Base-by-base conservation (phyloP, 768 basidiomycete species). In the Leccinum subtestaceum region DNA sequence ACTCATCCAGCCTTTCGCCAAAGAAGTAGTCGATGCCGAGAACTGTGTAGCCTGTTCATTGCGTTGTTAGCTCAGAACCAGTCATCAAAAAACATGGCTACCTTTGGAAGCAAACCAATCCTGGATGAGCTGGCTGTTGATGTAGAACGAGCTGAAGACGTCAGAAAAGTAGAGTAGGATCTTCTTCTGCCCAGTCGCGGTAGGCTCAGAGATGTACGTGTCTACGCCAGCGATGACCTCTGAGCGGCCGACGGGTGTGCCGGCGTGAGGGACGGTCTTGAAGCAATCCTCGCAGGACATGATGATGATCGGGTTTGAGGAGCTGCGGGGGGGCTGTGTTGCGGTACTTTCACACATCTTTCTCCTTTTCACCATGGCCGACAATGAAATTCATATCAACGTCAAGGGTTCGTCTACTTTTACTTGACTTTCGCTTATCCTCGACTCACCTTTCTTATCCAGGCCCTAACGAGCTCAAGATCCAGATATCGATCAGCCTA, bases 391-490 rank as follows among this genome's bases (percentile, higher is more conserved):
- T 54, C 81, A 81, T 61, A 85, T 88, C 65, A 85, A 85, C 69
- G 75, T 91, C 70, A 91, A 89, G 73, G 89, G 89, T 87, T 19
- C 19, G 43, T 45, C 43, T 45, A 58, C 9, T 9, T 63, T 58
- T 6, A 32, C 12, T 51, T 21, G n/a, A 12, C 19, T 29, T 4
- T 21, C n/a, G 3, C 8, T 0, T 3, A 5, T 17, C 1, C 23
- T 21, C 23, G 1, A 21, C 8, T 10, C 19, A 12, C 2, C 12
- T 19, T 3, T 6, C 7, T 0, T 23, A 49, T 1, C 13, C 17
- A 91, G 92, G 95, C 7, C 93, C 95, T 1, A 91, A 84, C 69
- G 95, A 98, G 76, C 81, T 96, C 76, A 98, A 97, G 79, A 83
- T 98, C 34, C 85, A 93, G 70, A 88, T 98, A 59, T 80, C 84